phyloP scores from a whole-genome alignment of 331 rosid genomes.

The Ulmus americana region DNA sequence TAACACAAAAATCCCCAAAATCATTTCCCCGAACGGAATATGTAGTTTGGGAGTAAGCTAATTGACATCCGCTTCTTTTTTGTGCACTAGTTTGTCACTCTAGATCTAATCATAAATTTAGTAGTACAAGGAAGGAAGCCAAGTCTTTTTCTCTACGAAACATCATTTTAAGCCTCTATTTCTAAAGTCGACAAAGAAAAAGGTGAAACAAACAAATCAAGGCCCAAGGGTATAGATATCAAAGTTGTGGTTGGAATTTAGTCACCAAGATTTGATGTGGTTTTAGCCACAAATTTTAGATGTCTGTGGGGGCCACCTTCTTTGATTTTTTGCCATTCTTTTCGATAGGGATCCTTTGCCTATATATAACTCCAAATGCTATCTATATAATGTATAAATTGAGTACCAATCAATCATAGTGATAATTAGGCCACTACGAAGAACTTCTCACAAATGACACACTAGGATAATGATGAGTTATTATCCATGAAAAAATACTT shows the following conservation, averaged over 20 bases:
- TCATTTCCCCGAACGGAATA: no score
- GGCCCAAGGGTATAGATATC: neutral
- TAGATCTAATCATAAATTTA: neutral
- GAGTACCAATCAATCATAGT: neutral
- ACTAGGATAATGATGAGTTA: no score
- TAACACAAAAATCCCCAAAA: no score
- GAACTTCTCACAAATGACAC: no score
- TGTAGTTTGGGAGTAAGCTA: no score
- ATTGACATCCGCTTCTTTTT: neutral
- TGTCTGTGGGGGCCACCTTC: slow-evolving; percentile 33
- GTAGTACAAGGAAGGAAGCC: neutral
- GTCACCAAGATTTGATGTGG: neutral
- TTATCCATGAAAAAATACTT: no score
- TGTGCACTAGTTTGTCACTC: neutral
- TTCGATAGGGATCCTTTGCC: neutral
- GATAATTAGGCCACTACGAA: neutral
- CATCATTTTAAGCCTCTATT: neutral
- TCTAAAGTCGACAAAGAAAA: neutral
- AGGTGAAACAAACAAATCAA: neutral
- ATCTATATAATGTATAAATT: neutral
- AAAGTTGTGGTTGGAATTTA: slow-evolving; percentile 6
- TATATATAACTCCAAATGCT: slow-evolving; percentile 20
- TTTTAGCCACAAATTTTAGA: slow-evolving; percentile 47
- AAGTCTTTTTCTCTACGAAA: neutral
- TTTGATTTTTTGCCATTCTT: slow-evolving; percentile 16